These are phyloP conservation scores for Stenocarpella maydis DNA, from an alignment of 2,329 filamentous ascomycete species.

Conservation along the genomic window DNA sequence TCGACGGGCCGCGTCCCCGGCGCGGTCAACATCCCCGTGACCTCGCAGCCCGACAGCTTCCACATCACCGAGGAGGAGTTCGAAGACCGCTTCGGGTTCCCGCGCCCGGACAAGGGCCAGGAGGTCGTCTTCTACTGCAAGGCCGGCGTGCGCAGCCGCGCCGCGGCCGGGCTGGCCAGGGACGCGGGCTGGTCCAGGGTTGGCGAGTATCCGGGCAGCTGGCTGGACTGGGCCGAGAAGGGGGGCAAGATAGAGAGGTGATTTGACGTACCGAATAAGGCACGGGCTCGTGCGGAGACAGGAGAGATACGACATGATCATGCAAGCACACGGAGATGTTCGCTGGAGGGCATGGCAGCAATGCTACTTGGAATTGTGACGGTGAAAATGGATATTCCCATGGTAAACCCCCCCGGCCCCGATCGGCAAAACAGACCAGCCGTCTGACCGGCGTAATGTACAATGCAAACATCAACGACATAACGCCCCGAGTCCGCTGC, in stretches of 20 bases:
- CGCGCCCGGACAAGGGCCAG: conserved; percentile 64
- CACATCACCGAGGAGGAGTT: conserved; percentile 82
- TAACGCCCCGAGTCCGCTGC: conserved; percentile 19
- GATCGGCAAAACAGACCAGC: conserved; percentile 9
- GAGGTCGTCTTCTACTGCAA: conserved; percentile 91
- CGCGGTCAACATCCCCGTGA: conserved; percentile 83
- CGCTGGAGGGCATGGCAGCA: background rate
- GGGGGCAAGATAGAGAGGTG: conserved; percentile 68
- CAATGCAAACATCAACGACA: conserved; percentile 28
- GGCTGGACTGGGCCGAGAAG: conserved; percentile 81
- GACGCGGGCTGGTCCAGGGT: conserved; percentile 78
- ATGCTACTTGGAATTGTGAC: background rate
- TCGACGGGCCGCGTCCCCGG: conserved; percentile 78
- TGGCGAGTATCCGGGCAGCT: conserved; percentile 78
- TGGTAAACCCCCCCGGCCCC: conserved; percentile 9
- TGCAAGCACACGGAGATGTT: background rate
- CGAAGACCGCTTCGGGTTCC: conserved; percentile 80
- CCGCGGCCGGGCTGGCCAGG: conserved; percentile 79
- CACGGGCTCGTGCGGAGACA: background rate
- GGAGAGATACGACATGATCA: background rate
- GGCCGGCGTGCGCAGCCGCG: conserved; percentile 81
- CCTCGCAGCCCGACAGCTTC: conserved; percentile 78
- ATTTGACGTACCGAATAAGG: background rate
- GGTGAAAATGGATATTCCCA: background rate
- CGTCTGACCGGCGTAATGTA: conserved; percentile 20